These are phyloP conservation scores for Cardiospermum halicacabum DNA, from an alignment of 345 rosid species.

Conservation along the genomic window DNA sequence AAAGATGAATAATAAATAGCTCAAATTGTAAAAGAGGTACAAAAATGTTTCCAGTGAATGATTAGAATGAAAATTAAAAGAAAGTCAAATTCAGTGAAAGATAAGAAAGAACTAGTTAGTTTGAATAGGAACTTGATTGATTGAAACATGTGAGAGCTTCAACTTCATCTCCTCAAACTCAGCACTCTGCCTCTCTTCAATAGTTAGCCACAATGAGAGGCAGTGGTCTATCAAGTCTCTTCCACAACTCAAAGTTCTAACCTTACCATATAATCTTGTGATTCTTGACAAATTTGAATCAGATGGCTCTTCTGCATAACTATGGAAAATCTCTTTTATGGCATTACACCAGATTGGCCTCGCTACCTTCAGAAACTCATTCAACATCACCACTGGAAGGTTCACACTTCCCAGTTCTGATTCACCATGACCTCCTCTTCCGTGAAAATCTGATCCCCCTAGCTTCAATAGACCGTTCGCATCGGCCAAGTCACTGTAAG, in stretches of 20 bases:
- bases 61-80: neutral
- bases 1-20: neutral
- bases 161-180: conserved; percentile 62
- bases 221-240: conserved; percentile 58
- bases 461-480: conserved; percentile 70
- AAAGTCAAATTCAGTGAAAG: neutral
- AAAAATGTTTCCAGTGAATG: neutral
- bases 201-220: conserved; percentile 59
- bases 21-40: neutral
- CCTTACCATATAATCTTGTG: conserved; percentile 48
- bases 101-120: conserved; percentile 14
- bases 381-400: conserved; percentile 59
- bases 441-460: conserved; percentile 96
- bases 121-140: conserved; percentile 26
- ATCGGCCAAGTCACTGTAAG: conserved; percentile 75
- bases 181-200: conserved; percentile 47
- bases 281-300: conserved; percentile 55
- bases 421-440: conserved; percentile 73
- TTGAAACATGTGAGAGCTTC: conserved; percentile 42
- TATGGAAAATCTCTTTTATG: conserved; percentile 41
- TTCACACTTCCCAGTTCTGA: conserved; percentile 79
- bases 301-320: conserved; percentile 60
- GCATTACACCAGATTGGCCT: conserved; percentile 84
- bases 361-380: conserved; percentile 66
- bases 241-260: conserved; percentile 34